Percentiles rank a stretch among this genome's conserved stretches.
phyloP scores from a whole-genome alignment of 1,139 yeast genomes.

The Kurtzmaniella quercitrusa region DNA sequence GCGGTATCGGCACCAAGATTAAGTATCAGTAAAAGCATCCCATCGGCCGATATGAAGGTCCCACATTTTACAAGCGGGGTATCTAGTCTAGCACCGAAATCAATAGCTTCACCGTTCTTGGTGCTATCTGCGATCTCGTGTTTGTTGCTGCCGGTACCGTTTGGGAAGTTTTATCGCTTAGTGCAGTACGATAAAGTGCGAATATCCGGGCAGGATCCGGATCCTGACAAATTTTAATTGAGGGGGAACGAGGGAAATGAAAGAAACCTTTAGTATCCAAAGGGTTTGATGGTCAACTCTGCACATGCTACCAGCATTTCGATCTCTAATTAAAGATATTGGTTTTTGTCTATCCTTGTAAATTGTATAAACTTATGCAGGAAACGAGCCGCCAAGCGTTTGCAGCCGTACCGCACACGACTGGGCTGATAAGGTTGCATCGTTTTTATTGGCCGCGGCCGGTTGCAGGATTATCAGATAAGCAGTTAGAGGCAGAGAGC shows the following conservation, averaged over 20 bases:
- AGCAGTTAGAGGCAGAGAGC: not conserved
- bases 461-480: not conserved
- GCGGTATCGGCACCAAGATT: not conserved
- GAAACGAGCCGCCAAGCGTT: slow-evolving; percentile 1
- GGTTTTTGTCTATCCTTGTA: no score
- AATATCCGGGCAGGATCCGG: no score
- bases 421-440: not conserved
- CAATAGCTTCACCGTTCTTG: not conserved
- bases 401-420: slow-evolving; percentile 1
- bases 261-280: no score
- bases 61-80: not conserved
- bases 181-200: not conserved
- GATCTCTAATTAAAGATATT: no score
- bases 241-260: no score
- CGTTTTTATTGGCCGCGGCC: not conserved
- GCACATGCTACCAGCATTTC: no score
- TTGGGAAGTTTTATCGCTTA: not conserved
- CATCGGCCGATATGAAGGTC: not conserved
- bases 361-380: no score
- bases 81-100: not conserved
- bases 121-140: not conserved
- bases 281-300: no score
- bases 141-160: not conserved
- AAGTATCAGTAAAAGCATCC: not conserved
- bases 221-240: no score